Evolutionary conservation across 2,329 filamentous ascomycete species (phyloP), one percentile per base, ranked within the genome.

Genomic region (Capronia americana): DNA sequence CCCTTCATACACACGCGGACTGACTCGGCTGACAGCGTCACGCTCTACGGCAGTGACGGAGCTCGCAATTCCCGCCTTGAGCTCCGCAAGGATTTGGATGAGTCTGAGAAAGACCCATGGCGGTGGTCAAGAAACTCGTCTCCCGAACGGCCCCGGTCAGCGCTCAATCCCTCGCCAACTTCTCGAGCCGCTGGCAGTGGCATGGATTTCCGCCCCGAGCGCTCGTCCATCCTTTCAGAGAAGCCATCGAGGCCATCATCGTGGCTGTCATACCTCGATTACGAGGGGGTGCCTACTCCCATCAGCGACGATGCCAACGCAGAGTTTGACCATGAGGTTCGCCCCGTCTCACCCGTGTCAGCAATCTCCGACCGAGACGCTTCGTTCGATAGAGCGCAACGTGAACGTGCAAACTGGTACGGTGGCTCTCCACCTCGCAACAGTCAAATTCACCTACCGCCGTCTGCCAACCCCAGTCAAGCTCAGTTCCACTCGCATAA

Each of bases 1-100:
- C 89, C 93, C 0, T 97, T 96, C 77, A 86, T 91, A 78, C 89
- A 95, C 75, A 96, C 91, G 0, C 87, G 93, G 38, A 84, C 82
- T 17, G 81, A 85, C 55, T 92, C 88, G 2, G 84, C 85, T 11
- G 84, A 85, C 34, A 87, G 86, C 3, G 64, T 73, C 24, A 69
- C 67, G 2, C 66, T 70, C 12, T 69, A 71, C 57, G 68, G 66
- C 30, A 69, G 64, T 20, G 66, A 72, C 14, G 63, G 57, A 50
- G 71, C 72, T 38, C 70, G 67, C 53, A 67, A 68, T 44, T 73
- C 71, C 3, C 60, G 71, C 30, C 48, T 68, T 10, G 69, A 69
- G 20, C 56, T 73, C 23, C 68, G 68, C 53, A 72, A 73, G 62
- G 69, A 70, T 12, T 44, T 73, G 26, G 54, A 69, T 5, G 66